Conservation (phyloP, 495 filamentous ascomycete genomes). For the Choiromyces venosus region DNA sequence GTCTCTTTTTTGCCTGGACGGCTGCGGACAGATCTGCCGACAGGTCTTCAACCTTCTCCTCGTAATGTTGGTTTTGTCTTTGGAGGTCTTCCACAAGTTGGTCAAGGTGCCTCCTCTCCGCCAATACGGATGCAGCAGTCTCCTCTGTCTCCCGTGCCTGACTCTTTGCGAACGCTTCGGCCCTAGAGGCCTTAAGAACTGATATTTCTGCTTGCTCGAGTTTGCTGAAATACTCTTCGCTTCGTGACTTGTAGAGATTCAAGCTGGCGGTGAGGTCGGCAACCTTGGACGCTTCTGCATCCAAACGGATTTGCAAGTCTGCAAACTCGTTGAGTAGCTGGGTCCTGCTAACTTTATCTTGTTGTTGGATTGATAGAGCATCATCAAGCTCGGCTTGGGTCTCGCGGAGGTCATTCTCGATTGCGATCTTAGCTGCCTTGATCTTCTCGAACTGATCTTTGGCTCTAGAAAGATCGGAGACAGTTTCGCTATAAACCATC, state of each 20-base stretch:
- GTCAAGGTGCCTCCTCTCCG: slow-evolving; percentile 88
- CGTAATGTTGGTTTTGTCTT: slow-evolving; percentile 76
- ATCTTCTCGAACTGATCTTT: slow-evolving; percentile 81
- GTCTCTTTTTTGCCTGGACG: slow-evolving; percentile 82
- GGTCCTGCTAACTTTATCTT: slow-evolving; percentile 73
- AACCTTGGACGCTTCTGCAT: slow-evolving; percentile 78
- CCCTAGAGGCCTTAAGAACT: slow-evolving; percentile 82
- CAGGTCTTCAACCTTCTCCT: slow-evolving; percentile 88
- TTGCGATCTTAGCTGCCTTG: slow-evolving; percentile 65
- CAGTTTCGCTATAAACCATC: slow-evolving; percentile 74
- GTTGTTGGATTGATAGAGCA: slow-evolving; percentile 66
- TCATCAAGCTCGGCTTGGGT: slow-evolving; percentile 77
- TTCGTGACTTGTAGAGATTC: slow-evolving; percentile 82
- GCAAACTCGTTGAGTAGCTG: slow-evolving; percentile 90
- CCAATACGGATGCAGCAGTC: slow-evolving; percentile 79
- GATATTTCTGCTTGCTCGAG: slow-evolving; percentile 95
- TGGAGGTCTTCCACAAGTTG: slow-evolving; percentile 82
- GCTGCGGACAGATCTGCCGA: slow-evolving; percentile 82
- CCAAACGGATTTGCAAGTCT: slow-evolving; percentile 87
- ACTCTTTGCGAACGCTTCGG: slow-evolving; percentile 87
- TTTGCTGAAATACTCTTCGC: slow-evolving; percentile 96
- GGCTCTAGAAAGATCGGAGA: slow-evolving; percentile 75
- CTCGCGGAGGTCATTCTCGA: slow-evolving; percentile 90
- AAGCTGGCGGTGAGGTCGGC: slow-evolving; percentile 79
- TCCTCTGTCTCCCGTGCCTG: slow-evolving; percentile 89